A percentile compares a stretch with the other conserved stretches of the same genome.
Conservation (phyloP, 352 stramenopile genomes). For the Phytopythium oedochilum region DNA sequence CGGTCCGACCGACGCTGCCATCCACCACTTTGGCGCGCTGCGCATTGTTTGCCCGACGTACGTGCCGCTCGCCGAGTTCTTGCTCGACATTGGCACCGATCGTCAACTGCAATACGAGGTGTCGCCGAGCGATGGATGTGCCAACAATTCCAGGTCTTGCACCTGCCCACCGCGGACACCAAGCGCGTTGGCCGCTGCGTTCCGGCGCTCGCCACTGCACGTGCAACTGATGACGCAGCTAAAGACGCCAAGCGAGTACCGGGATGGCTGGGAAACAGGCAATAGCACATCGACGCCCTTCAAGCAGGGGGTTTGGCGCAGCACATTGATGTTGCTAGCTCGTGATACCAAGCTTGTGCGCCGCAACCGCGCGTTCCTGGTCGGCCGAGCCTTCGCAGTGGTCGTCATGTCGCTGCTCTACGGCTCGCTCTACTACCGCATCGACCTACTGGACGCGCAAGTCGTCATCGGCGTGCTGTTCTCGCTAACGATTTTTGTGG, state of each 20-base stretch:
- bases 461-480: conserved; percentile 69
- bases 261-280: neutral
- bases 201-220: neutral
- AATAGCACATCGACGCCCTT: conserved; percentile 13
- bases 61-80: conserved; percentile 90
- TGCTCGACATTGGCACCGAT: conserved; percentile 54
- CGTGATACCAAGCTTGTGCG: conserved; percentile 29
- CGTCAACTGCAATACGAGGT: neutral
- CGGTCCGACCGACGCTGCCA: conserved; percentile 9
- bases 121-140: no score
- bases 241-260: neutral
- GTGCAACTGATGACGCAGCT: neutral
- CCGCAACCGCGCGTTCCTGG: conserved; percentile 33
- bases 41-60: conserved; percentile 26
- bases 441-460: conserved; percentile 27
- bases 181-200: neutral
- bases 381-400: conserved; percentile 25
- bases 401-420: conserved; percentile 36
- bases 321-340: conserved; percentile 29
- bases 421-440: conserved; percentile 31
- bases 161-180: no score
- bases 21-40: conserved; percentile 19
- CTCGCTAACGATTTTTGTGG: conserved; percentile 68
- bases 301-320: conserved; percentile 24
- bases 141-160: no score